Evolutionary conservation across 1,284 basidiomycete species (phyloP), one percentile per base, ranked within the genome.

Genomic region (Cryptococcus deneoformans): DNA sequence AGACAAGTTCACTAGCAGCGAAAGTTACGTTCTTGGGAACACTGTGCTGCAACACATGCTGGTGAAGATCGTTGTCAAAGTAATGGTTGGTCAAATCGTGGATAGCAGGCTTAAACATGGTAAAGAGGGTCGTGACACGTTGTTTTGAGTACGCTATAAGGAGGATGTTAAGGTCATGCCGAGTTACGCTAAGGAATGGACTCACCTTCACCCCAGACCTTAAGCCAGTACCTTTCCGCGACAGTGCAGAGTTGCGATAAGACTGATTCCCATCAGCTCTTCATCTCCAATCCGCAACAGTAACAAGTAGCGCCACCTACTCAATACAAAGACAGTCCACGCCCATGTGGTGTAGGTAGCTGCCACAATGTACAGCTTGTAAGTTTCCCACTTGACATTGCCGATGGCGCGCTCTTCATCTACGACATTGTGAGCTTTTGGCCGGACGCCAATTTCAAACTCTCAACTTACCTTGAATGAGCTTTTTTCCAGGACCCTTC

Each of bases 301-400:
- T 6, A 20, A 43, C 10, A 8, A 11, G 10, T 20, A 9, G 14
- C 29, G 14, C 16, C 9, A 59, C 69, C 60, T 36, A 71, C 70
- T 38, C 4, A 78, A 60, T 6, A 75, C 52, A 37, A 72, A 34
- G n/a, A 73, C 52, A 8, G 66, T 70, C 56, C 72, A 61, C 10
- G 58, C 51, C 77, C 77, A 78, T 4, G 72, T 73, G 39, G 67
- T 63, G 54, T 66, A 70, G 2, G 74, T 74, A 6, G 79, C 78
- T 0, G 80, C 77, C 10, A 71, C 81, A 57, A 92, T 79, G 71
- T 92, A 92, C 11, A 84, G 86, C 61, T 86, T 85, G 72, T 92
- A 92, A 46, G 90, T 86, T 2, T 75, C 71, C 86, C 87, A 88
- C 68, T 90, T 89, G 39, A 92, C 89, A 52, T 84, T 83, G 2